Evolutionary conservation across 768 basidiomycete genomes (phyloP).

Genomic region (Austroboletus eburneus): DNA sequence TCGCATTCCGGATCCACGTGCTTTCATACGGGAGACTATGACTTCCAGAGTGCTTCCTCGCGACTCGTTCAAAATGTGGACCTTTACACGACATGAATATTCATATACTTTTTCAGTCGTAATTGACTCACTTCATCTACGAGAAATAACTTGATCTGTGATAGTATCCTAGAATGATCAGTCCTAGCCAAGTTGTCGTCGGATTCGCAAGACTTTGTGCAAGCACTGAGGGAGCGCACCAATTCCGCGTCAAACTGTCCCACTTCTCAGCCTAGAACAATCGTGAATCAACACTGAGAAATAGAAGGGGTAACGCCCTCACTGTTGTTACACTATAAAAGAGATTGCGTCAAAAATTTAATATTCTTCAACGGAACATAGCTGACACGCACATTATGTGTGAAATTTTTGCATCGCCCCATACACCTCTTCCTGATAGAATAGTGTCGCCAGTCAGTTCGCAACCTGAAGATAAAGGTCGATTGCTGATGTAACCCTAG

Average conservation of each 20-base stretch:
- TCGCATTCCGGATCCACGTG: slow-evolving; percentile 62
- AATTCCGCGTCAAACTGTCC: slow-evolving; percentile 89
- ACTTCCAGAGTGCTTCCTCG: slow-evolving; percentile 94
- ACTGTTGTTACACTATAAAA: slow-evolving; percentile 71
- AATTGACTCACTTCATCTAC: slow-evolving; percentile 73
- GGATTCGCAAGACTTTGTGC: not conserved
- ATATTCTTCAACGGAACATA: not conserved
- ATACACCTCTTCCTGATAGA: slow-evolving; percentile 56
- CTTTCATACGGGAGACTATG: slow-evolving; percentile 90
- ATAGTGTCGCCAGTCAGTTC: slow-evolving; percentile 93
- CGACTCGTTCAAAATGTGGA: slow-evolving; percentile 87
- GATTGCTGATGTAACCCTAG: not conserved
- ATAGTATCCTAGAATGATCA: slow-evolving; percentile 61
- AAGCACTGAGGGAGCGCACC: slow-evolving; percentile 48
- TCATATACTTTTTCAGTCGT: not conserved
- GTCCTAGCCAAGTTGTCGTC: slow-evolving; percentile 37
- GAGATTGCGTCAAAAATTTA: slow-evolving; percentile 1
- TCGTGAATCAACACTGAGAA: not conserved
- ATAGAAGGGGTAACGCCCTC: slow-evolving; percentile 14
- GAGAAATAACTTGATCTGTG: slow-evolving; percentile 73
- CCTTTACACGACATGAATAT: slow-evolving; percentile 39
- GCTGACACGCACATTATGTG: slow-evolving; percentile 65
- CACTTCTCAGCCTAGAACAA: slow-evolving; percentile 82
- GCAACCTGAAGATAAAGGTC: slow-evolving; percentile 48
- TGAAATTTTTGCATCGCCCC: slow-evolving; percentile 71